Conservation (phyloP, 805 yeast species). For the Candida sanyiensis region DNA sequence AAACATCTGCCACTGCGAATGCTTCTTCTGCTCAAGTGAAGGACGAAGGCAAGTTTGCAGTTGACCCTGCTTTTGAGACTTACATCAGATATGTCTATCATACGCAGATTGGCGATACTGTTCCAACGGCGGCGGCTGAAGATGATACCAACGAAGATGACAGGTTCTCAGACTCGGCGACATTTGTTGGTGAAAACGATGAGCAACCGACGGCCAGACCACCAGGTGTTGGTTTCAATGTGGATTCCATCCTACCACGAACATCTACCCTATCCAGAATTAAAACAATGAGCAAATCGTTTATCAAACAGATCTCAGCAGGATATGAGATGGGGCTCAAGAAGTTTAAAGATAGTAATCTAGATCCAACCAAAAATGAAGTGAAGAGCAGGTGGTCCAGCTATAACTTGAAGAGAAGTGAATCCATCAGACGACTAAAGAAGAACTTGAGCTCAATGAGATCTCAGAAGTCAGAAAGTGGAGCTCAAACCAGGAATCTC, state of each 20-base stretch:
- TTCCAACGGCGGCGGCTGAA: no score
- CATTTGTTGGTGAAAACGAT: conserved; percentile 4
- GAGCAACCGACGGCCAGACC: no score
- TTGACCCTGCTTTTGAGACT: conserved; percentile 14
- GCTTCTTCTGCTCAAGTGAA: not conserved
- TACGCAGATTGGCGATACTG: conserved; percentile 5
- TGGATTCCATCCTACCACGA: not conserved
- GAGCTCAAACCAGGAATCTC: conserved; percentile 2
- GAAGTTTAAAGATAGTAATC: conserved; percentile 7
- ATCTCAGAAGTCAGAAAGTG: not conserved
- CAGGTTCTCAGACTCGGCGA: conserved; percentile 7
- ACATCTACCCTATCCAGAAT: conserved; percentile 9
- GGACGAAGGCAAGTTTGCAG: not conserved
- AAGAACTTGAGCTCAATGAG: not conserved
- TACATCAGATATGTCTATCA: conserved; percentile 11
- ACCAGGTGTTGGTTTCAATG: no score
- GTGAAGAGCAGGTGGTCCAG: conserved; percentile 10
- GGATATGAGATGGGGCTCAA: conserved; percentile 10
- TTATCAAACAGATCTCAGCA: conserved; percentile 7
- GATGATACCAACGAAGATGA: conserved; percentile 4
- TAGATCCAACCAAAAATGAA: conserved; percentile 8
- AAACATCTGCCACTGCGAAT: not conserved
- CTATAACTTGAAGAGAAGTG: conserved; percentile 4
- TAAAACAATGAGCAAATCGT: conserved; percentile 7
- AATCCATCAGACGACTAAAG: conserved; percentile 9